Evolutionary conservation across 2,329 filamentous ascomycete species (phyloP).

Genomic region (Nannizzia gypsea): DNA sequence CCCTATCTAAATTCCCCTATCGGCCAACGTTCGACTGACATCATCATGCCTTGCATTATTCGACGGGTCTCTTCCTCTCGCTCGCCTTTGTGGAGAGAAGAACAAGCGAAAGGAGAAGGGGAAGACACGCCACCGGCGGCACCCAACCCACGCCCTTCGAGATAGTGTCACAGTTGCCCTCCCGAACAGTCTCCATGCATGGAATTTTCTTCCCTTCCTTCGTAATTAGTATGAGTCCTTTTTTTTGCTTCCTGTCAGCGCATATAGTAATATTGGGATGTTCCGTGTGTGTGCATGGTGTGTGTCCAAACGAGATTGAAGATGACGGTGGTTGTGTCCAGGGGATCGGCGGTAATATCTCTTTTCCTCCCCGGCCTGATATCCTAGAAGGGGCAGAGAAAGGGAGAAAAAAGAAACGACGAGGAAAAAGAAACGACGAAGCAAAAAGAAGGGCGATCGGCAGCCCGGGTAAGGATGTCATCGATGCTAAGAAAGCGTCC

Average conservation of each 20-base stretch:
- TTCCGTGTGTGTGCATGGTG: background rate
- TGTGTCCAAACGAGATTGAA: background rate
- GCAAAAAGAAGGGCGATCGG: background rate
- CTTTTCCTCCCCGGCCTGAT: background rate
- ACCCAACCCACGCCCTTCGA: background rate
- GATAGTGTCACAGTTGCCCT: background rate
- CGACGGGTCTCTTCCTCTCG: background rate
- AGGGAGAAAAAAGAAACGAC: background rate
- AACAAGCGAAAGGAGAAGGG: background rate
- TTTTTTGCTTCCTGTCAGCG: too few relatives aligned
- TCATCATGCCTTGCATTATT: background rate
- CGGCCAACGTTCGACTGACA: background rate
- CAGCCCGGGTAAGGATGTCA: background rate
- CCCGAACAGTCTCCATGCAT: conserved; percentile 1
- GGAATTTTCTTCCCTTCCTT: background rate
- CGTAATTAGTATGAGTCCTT: background rate
- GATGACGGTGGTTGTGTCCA: background rate
- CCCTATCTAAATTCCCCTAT: background rate
- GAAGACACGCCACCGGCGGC: background rate
- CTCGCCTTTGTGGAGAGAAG: background rate
- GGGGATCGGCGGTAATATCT: background rate
- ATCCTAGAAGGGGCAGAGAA: background rate
- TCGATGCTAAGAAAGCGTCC: background rate
- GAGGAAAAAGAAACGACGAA: background rate
- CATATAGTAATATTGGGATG: background rate